Evolutionary conservation across 306 rosid genomes (phyloP).

Genomic region (Cyamopsis tetragonoloba): DNA sequence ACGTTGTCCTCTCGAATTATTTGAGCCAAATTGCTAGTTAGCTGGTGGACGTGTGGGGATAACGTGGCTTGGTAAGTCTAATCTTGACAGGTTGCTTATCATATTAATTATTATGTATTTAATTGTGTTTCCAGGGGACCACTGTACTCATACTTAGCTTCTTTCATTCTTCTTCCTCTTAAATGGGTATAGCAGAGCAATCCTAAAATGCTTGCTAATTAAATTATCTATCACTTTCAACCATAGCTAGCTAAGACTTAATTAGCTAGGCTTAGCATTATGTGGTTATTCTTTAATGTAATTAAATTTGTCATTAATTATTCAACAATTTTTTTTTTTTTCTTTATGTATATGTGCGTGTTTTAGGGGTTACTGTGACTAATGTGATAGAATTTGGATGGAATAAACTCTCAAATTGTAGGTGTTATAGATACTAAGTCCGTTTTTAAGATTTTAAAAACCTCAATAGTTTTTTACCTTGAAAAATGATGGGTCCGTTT

Average conservation of each 20-base stretch:
- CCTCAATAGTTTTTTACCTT: no score
- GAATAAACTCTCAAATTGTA: no score
- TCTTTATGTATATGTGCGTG: background rate
- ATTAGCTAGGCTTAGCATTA: background rate
- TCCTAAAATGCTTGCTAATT: constrained; percentile 7
- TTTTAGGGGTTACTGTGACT: background rate
- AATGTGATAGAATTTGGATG: constrained; percentile 6
- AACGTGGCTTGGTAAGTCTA: constrained; percentile 31
- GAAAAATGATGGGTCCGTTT: no score
- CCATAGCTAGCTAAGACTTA: background rate
- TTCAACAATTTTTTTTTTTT: background rate
- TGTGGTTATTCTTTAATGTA: background rate
- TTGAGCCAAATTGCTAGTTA: no score
- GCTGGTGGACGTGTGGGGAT: constrained; percentile 12
- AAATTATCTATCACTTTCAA: constrained; percentile 1
- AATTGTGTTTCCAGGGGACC: constrained; percentile 43
- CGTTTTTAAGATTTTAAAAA: no score
- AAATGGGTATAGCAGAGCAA: background rate
- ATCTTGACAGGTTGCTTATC: constrained; percentile 40
- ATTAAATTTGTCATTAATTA: background rate
- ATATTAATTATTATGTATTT: constrained; percentile 42
- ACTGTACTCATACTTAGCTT: constrained; percentile 21
- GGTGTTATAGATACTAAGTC: no score
- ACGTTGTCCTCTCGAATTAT: no score
- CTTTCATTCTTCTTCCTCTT: constrained; percentile 26